Conservation (phyloP, 805 yeast genomes). For the Saccharomycopsis oosterbeekiorum region DNA sequence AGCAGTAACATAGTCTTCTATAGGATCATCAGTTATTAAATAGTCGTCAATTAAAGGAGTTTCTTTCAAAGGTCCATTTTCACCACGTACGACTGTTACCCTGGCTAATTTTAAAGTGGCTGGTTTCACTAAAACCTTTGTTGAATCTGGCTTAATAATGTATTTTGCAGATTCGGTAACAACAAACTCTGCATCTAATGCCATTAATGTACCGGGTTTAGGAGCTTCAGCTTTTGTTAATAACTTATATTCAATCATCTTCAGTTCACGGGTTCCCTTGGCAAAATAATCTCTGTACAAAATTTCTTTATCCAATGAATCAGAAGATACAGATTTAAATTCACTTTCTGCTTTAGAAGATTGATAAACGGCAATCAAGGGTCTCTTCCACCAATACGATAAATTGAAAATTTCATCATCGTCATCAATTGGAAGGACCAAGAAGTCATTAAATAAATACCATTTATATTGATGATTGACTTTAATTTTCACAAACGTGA, state of each 20-base stretch:
- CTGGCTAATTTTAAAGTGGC: constrained; percentile 73
- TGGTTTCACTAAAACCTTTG: constrained; percentile 62
- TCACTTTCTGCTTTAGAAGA: constrained; percentile 33
- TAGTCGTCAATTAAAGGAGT: constrained; percentile 89
- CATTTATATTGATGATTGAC: constrained; percentile 36
- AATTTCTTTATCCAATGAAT: constrained; percentile 47
- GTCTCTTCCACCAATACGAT: constrained; percentile 72
- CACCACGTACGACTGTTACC: constrained; percentile 74
- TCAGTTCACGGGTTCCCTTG: constrained; percentile 49
- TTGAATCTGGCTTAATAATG: constrained; percentile 69
- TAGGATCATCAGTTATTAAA: constrained; percentile 58
- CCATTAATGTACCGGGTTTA: constrained; percentile 62
- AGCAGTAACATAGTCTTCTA: constrained; percentile 79
- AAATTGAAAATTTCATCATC: constrained; percentile 67
- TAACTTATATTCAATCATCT: constrained; percentile 55
- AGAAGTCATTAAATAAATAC: constrained; percentile 85
- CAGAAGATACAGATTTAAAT: constrained; percentile 36
- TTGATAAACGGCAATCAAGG: constrained; percentile 62
- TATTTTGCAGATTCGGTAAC: constrained; percentile 65
- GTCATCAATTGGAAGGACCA: constrained; percentile 67
- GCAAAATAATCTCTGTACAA: constrained; percentile 70
- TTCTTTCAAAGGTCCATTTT: constrained; percentile 55
- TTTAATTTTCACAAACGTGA: constrained; percentile 44
- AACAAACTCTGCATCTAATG: constrained; percentile 96
- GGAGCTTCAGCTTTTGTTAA: constrained; percentile 66